Evolutionary conservation across 169 alveolate genomes (phyloP).

Genomic region (Plasmodium cynomolgi): DNA sequence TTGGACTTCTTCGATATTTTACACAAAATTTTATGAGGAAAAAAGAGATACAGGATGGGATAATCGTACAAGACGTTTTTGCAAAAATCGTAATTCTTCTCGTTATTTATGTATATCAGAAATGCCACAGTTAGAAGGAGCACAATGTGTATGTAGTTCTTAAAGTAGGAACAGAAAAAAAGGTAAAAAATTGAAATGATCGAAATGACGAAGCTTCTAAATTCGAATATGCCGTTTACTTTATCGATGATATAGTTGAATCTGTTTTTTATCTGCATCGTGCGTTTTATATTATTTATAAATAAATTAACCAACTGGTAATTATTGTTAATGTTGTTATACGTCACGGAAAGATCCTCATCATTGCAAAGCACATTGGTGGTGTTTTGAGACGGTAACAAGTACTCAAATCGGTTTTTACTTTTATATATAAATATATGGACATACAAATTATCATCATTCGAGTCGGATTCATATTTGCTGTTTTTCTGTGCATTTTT

Average conservation of each 20-base stretch:
- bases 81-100: conserved; percentile 56
- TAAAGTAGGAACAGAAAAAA: conserved; percentile 52
- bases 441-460: conserved; percentile 30
- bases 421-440: conserved; percentile 71
- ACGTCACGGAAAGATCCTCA: conserved; percentile 28
- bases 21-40: conserved; percentile 53
- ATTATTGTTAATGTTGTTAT: conserved; percentile 56
- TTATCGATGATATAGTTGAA: conserved; percentile 21
- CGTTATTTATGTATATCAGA: conserved; percentile 36
- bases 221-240: conserved; percentile 55
- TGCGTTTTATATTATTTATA: conserved; percentile 51
- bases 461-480: conserved; percentile 25
- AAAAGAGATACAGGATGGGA: conserved; percentile 55
- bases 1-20: conserved; percentile 47
- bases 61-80: conserved; percentile 33
- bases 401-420: conserved; percentile 64
- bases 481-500: conserved; percentile 20
- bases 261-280: conserved; percentile 65
- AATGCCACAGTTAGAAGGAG: conserved; percentile 30
- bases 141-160: conserved; percentile 52
- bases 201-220: conserved; percentile 40
- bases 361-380: conserved; percentile 36
- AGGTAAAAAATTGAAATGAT: conserved; percentile 47
- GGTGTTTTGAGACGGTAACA: conserved; percentile 31
- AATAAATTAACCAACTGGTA: conserved; percentile 54